A percentile compares a stretch with the other conserved stretches of the same genome.
These are phyloP conservation scores for Cucurbita pepo DNA, from an alignment of 306 rosid genomes.

Conservation along the genomic window DNA sequence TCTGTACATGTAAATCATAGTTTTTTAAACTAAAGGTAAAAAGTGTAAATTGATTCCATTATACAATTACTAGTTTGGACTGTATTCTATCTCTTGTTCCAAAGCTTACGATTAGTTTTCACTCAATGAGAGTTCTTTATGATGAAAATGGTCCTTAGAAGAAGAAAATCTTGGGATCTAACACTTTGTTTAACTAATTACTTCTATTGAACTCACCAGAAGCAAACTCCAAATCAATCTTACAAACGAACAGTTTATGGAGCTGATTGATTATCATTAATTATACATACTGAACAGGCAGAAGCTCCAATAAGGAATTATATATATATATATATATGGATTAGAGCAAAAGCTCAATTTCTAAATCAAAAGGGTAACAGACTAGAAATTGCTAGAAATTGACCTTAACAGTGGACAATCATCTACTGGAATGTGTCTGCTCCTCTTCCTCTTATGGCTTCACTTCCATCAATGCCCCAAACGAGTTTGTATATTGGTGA, in stretches of 20 bases:
- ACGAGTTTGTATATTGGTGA: conserved; percentile 8
- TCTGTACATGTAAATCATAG: too few species aligned
- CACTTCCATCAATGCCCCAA: conserved; percentile 11
- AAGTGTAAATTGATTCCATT: too few species aligned
- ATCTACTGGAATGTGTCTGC: background rate
- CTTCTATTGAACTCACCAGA: background rate
- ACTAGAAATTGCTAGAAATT: background rate
- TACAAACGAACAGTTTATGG: background rate
- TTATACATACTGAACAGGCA: background rate
- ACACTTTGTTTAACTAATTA: background rate
- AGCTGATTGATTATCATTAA: background rate
- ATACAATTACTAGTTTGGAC: too few species aligned
- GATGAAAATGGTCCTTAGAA: too few species aligned
- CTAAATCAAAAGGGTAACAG: background rate
- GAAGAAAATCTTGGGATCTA: background rate
- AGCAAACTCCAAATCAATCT: background rate
- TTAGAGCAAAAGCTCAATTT: background rate
- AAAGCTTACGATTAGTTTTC: too few species aligned
- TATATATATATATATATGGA: too few species aligned
- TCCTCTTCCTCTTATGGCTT: background rate
- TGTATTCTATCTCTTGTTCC: too few species aligned
- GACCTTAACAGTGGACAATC: background rate
- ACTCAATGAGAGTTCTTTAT: too few species aligned
- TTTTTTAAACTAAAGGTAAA: too few species aligned
- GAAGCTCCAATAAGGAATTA: background rate